Percentiles rank a stretch among this genome's conserved stretches.
Evolutionary conservation across 2,329 filamentous ascomycete genomes (phyloP).

Genomic region (Claviceps fusiformis): DNA sequence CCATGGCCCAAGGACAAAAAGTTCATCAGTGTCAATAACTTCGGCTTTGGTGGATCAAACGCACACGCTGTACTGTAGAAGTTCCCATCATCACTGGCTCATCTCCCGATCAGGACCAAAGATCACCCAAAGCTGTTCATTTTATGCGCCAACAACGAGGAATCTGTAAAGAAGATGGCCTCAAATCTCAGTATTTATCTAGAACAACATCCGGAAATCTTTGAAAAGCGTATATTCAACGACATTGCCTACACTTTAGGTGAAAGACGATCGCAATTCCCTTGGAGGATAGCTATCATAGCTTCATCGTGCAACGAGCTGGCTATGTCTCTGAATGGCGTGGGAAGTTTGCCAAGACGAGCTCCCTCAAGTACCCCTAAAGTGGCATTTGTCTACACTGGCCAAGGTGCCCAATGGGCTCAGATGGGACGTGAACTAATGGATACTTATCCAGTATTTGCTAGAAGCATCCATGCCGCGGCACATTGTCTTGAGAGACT

Average conservation of each 20-base stretch:
- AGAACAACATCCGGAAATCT: conserved; percentile 28
- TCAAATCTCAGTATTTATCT: conserved; percentile 23
- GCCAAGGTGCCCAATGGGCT: conserved; percentile 26
- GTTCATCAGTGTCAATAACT: conserved; percentile 35
- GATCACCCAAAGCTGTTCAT: conserved; percentile 25
- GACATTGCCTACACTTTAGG: conserved; percentile 36
- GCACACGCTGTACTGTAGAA: conserved; percentile 26
- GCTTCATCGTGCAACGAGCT: conserved; percentile 30
- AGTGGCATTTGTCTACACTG: conserved; percentile 24
- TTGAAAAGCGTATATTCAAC: conserved; percentile 27
- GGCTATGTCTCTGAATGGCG: conserved; percentile 27
- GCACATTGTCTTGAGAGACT: conserved; percentile 19
- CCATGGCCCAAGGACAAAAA: conserved; percentile 35
- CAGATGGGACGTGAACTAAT: conserved; percentile 25
- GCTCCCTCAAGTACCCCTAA: conserved; percentile 9
- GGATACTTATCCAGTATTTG: conserved; percentile 21
- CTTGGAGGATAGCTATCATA: conserved; percentile 29
- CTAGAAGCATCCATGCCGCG: conserved; percentile 17
- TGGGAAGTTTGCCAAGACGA: neutral
- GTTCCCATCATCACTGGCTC: neutral
- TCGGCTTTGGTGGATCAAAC: conserved; percentile 33
- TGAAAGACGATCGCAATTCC: conserved; percentile 28
- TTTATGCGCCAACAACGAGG: conserved; percentile 25
- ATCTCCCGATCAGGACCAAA: neutral
- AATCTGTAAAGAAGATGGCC: conserved; percentile 16